A percentile compares a stretch with the other conserved stretches of the same genome.
Evolutionary conservation across 225 moss, liverwort and hornwort species (phyloP).

Genomic region (Pseudisothecium myosuroides): DNA sequence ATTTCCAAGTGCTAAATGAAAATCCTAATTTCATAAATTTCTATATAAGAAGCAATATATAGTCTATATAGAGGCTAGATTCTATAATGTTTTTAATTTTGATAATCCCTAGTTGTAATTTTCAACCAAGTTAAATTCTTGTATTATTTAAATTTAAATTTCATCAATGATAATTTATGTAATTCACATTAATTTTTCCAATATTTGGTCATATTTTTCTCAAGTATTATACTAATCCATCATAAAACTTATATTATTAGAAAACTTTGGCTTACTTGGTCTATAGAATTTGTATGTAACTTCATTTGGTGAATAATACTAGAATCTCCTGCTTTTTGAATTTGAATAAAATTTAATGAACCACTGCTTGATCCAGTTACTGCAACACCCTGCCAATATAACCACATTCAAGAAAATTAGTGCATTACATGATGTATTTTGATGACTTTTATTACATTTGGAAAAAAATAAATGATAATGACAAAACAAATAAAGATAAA

Average conservation of each 20-base stretch:
- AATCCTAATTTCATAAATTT: accelerated
- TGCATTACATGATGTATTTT: not conserved
- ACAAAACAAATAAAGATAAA: not conserved
- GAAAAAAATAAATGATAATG: not conserved
- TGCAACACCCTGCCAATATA: constrained; percentile 24
- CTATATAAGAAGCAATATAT: not conserved
- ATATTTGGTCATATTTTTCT: not conserved
- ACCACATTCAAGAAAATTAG: not conserved
- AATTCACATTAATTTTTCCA: not conserved
- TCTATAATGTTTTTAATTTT: not conserved
- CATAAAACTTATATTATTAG: not conserved
- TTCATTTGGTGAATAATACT: constrained; percentile 27
- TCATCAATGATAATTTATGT: not conserved
- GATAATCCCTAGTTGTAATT: not conserved
- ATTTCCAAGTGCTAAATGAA: not conserved
- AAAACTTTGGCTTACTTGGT: constrained; percentile 20
- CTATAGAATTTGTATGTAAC: constrained; percentile 44
- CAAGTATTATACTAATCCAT: no score
- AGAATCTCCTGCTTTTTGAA: constrained; percentile 38
- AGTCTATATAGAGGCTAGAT: no score
- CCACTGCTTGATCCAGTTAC: constrained; percentile 54
- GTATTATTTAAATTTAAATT: not conserved
- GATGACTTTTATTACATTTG: no score
- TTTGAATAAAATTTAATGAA: constrained; percentile 32
- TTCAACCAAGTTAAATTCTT: not conserved